These are phyloP conservation scores for Pulicaria dysenterica DNA, from an alignment of 129 eudicot species.

Conservation along the genomic window DNA sequence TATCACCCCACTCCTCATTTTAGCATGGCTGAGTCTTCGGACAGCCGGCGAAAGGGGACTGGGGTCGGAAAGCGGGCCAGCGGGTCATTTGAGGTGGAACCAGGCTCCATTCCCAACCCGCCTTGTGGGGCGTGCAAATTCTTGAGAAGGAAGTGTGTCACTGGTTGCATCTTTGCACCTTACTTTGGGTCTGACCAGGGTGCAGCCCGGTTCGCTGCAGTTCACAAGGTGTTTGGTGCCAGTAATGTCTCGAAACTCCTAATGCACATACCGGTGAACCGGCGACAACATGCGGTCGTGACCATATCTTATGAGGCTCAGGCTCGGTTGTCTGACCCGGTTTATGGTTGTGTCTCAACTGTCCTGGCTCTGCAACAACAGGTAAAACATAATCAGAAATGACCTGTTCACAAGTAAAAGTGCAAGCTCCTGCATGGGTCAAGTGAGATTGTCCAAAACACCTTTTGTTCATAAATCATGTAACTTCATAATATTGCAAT, in stretches of 20 bases:
- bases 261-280: slow-evolving; percentile 65
- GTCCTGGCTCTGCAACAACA: slow-evolving; percentile 89
- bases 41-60: slow-evolving; percentile 34
- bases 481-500: no score
- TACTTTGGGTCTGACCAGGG: slow-evolving; percentile 92
- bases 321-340: slow-evolving; percentile 90
- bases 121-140: slow-evolving; percentile 97
- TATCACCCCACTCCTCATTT: slow-evolving; percentile 19
- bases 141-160: slow-evolving; percentile 79
- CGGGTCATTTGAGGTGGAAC: slow-evolving; percentile 13
- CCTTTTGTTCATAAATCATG: no score
- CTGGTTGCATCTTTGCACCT: slow-evolving; percentile 87
- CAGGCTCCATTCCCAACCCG: slow-evolving; percentile 32
- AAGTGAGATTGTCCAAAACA: no score
- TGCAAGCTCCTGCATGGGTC: no score
- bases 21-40: slow-evolving; percentile 58
- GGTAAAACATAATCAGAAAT: slow-evolving; percentile 36
- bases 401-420: no score
- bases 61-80: slow-evolving; percentile 45
- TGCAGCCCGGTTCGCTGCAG: slow-evolving; percentile 92
- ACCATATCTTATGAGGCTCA: slow-evolving; percentile 88
- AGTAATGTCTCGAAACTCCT: slow-evolving; percentile 89
- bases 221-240: slow-evolving; percentile 92
- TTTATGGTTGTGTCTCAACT: slow-evolving; percentile 89
- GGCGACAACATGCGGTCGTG: slow-evolving; percentile 82